Conservation (phyloP, 768 basidiomycete genomes). For the button mushroom (Agaricus bisporus) region DNA sequence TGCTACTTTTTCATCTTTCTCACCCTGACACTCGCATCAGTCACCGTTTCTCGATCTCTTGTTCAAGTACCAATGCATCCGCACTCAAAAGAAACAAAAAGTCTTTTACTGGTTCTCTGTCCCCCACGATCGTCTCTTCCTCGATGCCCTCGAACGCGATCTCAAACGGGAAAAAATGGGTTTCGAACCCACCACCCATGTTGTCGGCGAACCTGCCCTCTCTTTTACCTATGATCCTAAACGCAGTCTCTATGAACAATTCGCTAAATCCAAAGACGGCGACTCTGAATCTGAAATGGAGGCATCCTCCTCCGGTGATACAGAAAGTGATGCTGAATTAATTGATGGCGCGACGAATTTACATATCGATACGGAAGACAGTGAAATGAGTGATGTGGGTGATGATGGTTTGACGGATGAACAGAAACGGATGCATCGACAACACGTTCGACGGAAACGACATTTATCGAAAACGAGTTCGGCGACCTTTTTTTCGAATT, state of each 20-base stretch:
- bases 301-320: conserved; percentile 9
- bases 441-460: conserved; percentile 29
- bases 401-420: conserved; percentile 68
- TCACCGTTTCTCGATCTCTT: conserved; percentile 89
- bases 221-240: conserved; percentile 88
- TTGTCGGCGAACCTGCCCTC: conserved; percentile 72
- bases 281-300: conserved; percentile 31
- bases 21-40: conserved; percentile 38
- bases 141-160: conserved; percentile 94
- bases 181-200: conserved; percentile 72
- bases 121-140: conserved; percentile 93
- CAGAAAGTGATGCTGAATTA: conserved; percentile 19
- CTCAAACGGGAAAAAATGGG: conserved; percentile 94
- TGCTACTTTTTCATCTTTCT: background rate
- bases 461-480: conserved; percentile 6
- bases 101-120: conserved; percentile 99
- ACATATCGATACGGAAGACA: conserved; percentile 15
- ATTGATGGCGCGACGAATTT: conserved; percentile 11
- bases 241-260: conserved; percentile 85
- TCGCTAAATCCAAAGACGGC: conserved; percentile 43
- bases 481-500: conserved; percentile 16
- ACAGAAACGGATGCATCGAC: conserved; percentile 85
- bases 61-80: conserved; percentile 95
- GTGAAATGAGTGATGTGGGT: conserved; percentile 12
- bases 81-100: conserved; percentile 98